phyloP scores from a whole-genome alignment of 805 yeast species.

The Saccharomycopsis selenospora region DNA sequence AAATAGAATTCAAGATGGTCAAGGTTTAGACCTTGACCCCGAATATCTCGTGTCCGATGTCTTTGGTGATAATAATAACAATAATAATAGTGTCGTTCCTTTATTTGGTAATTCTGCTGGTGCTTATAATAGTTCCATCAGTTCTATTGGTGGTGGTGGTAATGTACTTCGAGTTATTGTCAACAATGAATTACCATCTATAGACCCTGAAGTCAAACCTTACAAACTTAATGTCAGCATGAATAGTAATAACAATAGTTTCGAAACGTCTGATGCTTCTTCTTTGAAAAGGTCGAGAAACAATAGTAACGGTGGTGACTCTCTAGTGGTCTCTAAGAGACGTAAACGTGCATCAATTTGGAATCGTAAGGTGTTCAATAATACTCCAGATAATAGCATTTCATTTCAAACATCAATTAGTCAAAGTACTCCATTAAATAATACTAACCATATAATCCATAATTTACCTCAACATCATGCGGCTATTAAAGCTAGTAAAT shows the following conservation, averaged over 20 bases:
- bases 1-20: constrained; percentile 35
- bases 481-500: too few species aligned
- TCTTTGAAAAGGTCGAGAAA: background rate
- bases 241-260: background rate
- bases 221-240: too few species aligned
- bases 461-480: too few species aligned
- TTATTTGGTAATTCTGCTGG: background rate
- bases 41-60: constrained; percentile 36
- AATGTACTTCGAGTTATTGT: constrained; percentile 15
- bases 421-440: constrained; percentile 34
- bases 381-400: background rate
- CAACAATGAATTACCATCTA: constrained; percentile 17
- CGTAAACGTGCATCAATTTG: background rate
- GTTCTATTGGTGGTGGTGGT: background rate
- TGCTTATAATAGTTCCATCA: too few species aligned
- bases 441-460: background rate
- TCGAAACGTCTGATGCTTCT: background rate
- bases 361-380: constrained; percentile 2
- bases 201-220: constrained; percentile 9
- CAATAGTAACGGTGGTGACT: background rate
- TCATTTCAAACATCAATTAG: constrained; percentile 41
- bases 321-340: background rate
- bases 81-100: background rate
- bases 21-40: constrained; percentile 38
- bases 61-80: constrained; percentile 20